Evolutionary conservation across 2,329 filamentous ascomycete species (phyloP), one percentile per base, ranked within the genome.

Genomic region (Elsinoe perseae): DNA sequence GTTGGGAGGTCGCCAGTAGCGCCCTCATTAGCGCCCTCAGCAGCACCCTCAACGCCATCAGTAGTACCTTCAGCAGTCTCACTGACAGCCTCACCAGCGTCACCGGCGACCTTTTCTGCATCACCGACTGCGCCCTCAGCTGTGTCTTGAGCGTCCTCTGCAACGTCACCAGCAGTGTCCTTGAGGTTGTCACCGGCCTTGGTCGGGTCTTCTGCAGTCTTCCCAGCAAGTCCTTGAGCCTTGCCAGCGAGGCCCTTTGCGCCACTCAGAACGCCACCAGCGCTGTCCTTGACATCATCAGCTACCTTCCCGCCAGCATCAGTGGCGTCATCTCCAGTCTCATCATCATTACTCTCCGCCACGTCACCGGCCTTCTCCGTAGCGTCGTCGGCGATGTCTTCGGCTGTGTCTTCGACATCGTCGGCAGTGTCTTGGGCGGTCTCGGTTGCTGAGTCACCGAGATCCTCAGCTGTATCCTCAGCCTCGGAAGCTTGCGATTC

Each of bases 211-310:
- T 73, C 61, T 27, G 64, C 63, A 12, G 67, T 67, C 64, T 76
- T 74, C 62, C 72, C 71, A 27, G 74, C 74, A 38, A 76, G 65
- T 56, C 70, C 71, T n/a, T 70, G 70, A 32, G 74, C 75, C 62
- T 74, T 73, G 59, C 71, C 73, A 61, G 75, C 73, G 20, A 77
- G 70, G 56, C 73, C 73, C 50, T 74, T 71, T 36, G 73, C 74
- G 57, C 72, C 72, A 58, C 69, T 72, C 61, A 75, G 58, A 14
- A 73, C 67, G 56, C 72, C 70, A 44, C 70, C 66, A 48, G 66
- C 65, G 44, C 67, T 59, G 28, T 62, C 58, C 36, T 70, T 65
- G 20, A 61, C 58, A 27, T 59, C 57, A 60, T 64, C 66, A 55
- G 67, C 65, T 25, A 64, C 64, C 50, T 69, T 67, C 34, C 67